A percentile compares a stretch with the other conserved stretches of the same genome.
Evolutionary conservation across 805 yeast species (phyloP).

Genomic region (Nakazawaea pomicola): DNA sequence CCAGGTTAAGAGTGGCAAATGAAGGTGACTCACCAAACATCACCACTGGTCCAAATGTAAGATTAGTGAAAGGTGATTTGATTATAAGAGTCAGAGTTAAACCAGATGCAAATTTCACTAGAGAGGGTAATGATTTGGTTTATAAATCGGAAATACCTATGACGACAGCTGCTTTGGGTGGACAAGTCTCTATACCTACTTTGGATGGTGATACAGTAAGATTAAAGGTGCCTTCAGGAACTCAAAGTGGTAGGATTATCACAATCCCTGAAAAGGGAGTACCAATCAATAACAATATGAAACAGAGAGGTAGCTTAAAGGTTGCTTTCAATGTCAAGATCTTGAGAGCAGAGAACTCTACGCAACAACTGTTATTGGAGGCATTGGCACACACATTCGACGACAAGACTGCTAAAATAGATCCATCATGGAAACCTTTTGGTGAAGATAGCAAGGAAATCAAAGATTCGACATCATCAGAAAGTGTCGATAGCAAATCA

Average conservation of each 20-base stretch:
- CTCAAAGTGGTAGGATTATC: slow-evolving; percentile 68
- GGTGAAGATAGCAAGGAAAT: slow-evolving; percentile 14
- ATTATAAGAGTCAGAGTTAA: slow-evolving; percentile 74
- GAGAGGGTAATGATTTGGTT: slow-evolving; percentile 63
- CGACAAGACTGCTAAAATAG: slow-evolving; percentile 72
- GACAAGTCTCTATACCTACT: slow-evolving; percentile 86
- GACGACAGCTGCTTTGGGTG: slow-evolving; percentile 97
- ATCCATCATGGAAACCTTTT: slow-evolving; percentile 39
- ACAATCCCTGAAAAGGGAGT: slow-evolving; percentile 85
- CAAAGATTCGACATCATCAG: slow-evolving; percentile 6
- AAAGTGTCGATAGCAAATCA: slow-evolving; percentile 9
- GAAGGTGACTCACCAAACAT: slow-evolving; percentile 89
- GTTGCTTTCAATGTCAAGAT: slow-evolving; percentile 70
- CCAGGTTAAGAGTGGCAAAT: slow-evolving; percentile 75
- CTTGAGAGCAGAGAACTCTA: slow-evolving; percentile 69
- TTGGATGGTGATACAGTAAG: slow-evolving; percentile 73
- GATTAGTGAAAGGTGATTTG: slow-evolving; percentile 78
- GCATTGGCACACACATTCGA: slow-evolving; percentile 89
- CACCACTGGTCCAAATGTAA: slow-evolving; percentile 65
- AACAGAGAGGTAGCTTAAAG: slow-evolving; percentile 73
- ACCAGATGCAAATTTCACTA: slow-evolving; percentile 65
- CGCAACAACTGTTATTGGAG: slow-evolving; percentile 85
- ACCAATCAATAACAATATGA: slow-evolving; percentile 43
- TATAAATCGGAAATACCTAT: slow-evolving; percentile 68
- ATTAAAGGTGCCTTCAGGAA: slow-evolving; percentile 78